Conservation (phyloP, 2,329 filamentous ascomycete species). For the Epichloe aotearoae region DNA sequence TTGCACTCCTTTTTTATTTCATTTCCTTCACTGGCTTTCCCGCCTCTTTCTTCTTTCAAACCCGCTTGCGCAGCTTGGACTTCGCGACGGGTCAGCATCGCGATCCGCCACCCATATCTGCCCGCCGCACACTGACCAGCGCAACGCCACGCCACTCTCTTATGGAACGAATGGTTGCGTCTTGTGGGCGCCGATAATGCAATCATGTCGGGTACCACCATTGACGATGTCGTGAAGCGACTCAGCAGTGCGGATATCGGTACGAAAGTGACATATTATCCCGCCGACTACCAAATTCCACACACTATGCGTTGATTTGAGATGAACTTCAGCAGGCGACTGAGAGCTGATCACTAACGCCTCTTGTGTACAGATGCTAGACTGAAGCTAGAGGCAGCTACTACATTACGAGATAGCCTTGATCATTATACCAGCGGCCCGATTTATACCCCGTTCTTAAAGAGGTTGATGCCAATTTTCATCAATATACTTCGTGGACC, state of each 20-base stretch:
- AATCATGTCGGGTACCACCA: slow-evolving; percentile 46
- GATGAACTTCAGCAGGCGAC: background rate
- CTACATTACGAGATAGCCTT: slow-evolving; percentile 78
- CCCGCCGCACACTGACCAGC: slow-evolving; percentile 7
- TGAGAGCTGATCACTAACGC: background rate
- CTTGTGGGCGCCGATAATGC: slow-evolving; percentile 31
- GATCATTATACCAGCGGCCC: slow-evolving; percentile 73
- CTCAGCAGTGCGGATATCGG: slow-evolving; percentile 42
- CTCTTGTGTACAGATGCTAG: slow-evolving; percentile 51
- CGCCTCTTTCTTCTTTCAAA: background rate
- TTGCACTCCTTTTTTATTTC: background rate
- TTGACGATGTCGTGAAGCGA: slow-evolving; percentile 51
- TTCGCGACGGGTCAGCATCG: slow-evolving; percentile 9
- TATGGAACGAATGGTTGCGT: slow-evolving; percentile 23
- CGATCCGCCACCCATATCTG: slow-evolving; percentile 8
- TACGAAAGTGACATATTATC: slow-evolving; percentile 17
- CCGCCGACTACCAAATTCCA: background rate
- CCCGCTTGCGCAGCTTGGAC: slow-evolving; percentile 5
- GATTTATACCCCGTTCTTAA: slow-evolving; percentile 69
- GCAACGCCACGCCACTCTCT: slow-evolving; percentile 14
- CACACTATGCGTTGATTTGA: background rate
- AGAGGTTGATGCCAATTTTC: slow-evolving; percentile 82
- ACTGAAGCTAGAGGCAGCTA: slow-evolving; percentile 68
- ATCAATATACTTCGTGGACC: slow-evolving; percentile 71
- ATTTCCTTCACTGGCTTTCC: background rate